These are phyloP conservation scores for Suillus cothurnatus DNA, from an alignment of 768 basidiomycete species.

Conservation along the genomic window DNA sequence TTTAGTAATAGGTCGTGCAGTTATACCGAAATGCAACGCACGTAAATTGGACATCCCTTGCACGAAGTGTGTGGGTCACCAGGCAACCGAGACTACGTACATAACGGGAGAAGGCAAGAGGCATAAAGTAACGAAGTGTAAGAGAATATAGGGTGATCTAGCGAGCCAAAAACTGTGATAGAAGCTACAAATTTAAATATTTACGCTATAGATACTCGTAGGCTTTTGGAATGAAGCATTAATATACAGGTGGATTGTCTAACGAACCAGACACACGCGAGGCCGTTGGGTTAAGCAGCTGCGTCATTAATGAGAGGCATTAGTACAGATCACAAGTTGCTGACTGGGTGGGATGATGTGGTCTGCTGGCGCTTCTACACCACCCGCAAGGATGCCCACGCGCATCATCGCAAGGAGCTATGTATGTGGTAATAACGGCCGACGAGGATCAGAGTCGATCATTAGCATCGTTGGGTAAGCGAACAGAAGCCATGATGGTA, in stretches of 20 bases:
- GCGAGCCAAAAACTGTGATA: background rate
- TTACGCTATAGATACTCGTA: conserved; percentile 6
- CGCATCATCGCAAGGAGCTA: conserved; percentile 76
- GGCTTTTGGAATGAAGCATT: background rate
- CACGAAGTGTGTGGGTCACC: background rate
- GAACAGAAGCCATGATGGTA: conserved; percentile 18
- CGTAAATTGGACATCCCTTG: background rate
- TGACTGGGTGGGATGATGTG: conserved; percentile 49
- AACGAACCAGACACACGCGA: background rate
- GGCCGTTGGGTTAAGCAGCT: background rate
- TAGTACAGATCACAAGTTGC: conserved; percentile 34
- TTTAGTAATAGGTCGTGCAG: background rate
- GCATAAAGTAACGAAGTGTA: background rate
- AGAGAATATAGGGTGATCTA: background rate
- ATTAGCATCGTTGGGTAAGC: background rate
- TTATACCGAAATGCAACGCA: background rate
- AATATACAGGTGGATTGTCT: background rate
- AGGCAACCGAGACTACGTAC: background rate
- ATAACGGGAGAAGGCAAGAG: background rate
- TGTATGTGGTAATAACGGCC: background rate
- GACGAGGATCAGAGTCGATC: background rate
- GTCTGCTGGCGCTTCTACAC: conserved; percentile 53
- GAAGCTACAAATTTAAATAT: conserved; percentile 2
- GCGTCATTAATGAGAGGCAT: conserved; percentile 8
- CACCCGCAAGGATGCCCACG: conserved; percentile 67